Evolutionary conservation across 805 yeast genomes (phyloP), one percentile per base, ranked within the genome.

Genomic region (Saccharomycopsis microspora): DNA sequence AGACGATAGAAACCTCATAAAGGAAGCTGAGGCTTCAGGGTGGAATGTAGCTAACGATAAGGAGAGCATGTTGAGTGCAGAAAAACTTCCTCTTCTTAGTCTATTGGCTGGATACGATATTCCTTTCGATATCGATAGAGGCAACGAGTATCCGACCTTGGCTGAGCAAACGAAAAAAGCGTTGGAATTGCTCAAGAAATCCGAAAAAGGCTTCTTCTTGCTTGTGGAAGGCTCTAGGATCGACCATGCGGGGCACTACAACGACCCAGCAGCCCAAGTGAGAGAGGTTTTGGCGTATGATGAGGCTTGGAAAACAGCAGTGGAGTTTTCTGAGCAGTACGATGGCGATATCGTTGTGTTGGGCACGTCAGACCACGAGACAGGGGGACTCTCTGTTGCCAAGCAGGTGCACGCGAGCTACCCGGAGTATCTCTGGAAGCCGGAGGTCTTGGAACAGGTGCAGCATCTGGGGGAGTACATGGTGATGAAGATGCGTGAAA

Each of bases 241-340:
- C 58, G 97, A 89, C 65, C 96, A 88, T 60, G 96, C 95, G 4
- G 96, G 96, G 41, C 97, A 89, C 65, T 80, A 75, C 57, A 88
- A 89, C 60, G 97, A 89, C 62, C 90, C 97, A 7, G 90, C 90
- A 5, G 95, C 96, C 5, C 96, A 88, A 66, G 95, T 85, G 4
- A 74, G 88, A 58, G 97, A 89, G 64, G 90, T 86, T 3, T 67
- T 88, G 56, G 96, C 94, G 1, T 89, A 79, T 62, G 95, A 85
- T 61, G 78, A 76, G 51, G 88, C 95, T 3, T 86, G 85, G 65
- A 64, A 74, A 52, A 83, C 85, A 7, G 95, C 82, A 3, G 64
- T 76, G 46, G 77, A 84, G 39, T 87, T 78, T 61, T 85, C 82
- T 37, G 78, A 82, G 55, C 60, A 70, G 5, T 59, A 83, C 2